These are phyloP conservation scores for Yamadazyma sp. DNA, from an alignment of 1,139 yeast genomes.

Conservation along the genomic window DNA sequence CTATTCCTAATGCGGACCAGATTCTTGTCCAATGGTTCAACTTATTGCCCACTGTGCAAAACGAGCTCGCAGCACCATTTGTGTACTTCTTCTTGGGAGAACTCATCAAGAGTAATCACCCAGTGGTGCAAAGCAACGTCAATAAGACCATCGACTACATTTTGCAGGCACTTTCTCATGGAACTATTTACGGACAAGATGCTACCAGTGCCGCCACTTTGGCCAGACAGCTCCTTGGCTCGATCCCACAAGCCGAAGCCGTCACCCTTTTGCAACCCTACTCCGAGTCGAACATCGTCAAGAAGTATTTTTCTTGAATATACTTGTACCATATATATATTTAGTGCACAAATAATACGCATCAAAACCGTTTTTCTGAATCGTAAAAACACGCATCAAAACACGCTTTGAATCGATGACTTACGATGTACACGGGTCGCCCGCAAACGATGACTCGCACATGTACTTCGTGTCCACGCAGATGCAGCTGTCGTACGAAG, in stretches of 20 bases:
- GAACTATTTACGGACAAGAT: conserved; percentile 65
- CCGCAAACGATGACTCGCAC: neutral
- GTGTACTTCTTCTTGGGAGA: conserved; percentile 76
- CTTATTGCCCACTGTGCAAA: conserved; percentile 78
- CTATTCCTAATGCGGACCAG: conserved; percentile 61
- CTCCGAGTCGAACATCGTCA: conserved; percentile 14
- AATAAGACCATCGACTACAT: conserved; percentile 73
- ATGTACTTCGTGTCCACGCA: conserved; percentile 10
- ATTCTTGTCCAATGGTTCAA: conserved; percentile 76
- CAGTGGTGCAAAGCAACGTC: conserved; percentile 53
- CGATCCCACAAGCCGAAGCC: conserved; percentile 63
- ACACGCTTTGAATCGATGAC: neutral
- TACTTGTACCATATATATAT: neutral
- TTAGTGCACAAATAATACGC: neutral
- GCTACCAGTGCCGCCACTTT: conserved; percentile 66
- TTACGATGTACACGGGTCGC: neutral
- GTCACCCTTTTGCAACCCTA: conserved; percentile 56
- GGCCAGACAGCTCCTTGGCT: conserved; percentile 50
- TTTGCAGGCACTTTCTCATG: conserved; percentile 72
- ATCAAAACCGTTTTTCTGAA: neutral
- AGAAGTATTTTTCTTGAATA: conserved; percentile 14
- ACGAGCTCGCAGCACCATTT: conserved; percentile 88
- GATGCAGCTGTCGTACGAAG: conserved; percentile 11
- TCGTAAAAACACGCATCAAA: too few species aligned
- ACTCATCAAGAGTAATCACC: conserved; percentile 69